Evolutionary conservation across 106 monocot genomes (phyloP), one percentile per base, ranked within the genome.

Genomic region (Dendrobium nobile): DNA sequence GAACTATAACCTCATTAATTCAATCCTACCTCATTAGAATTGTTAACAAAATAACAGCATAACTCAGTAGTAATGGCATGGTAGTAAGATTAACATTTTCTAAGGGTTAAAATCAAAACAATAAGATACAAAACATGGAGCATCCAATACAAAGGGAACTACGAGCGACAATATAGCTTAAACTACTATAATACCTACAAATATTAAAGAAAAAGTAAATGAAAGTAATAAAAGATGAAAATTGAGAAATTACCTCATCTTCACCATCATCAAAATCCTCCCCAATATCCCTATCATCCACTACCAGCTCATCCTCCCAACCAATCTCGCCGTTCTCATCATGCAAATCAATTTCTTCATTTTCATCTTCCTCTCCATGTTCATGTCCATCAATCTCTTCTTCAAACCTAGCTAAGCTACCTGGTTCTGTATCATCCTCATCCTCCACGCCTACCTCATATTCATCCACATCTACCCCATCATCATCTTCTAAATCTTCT

Each of bases 251-350:
- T 85, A 95, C 95, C 95, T 95, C 93, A 84, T 94, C 96, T 61
- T 90, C 89, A 47, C 84, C 89, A 28, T 90, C 87, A 9, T 75
- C 81, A 82, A 67, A 45, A 76, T 76, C 91, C 5, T 85, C 88
- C 4, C 84, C 90, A 82, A 89, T 90, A 56, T 91, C 89, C 81
- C 87, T 89, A 9, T 89, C 93, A 33, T 89, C 84, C 44, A 89
- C 93, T 19, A 87, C 91, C 41, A 90, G 86, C 65, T 89, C 93
- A 78, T 96, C 93, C 80, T 91, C 86, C 41, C 80, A 90, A 83
- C 93, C 96, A 54, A 96, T 96, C 83, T 91, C 96, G 72, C 87
- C 54, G 11, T 54, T 54, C 54, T 54, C 54, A 54, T 54, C 54
- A 54, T 54, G 54, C 54, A 54, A 15, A 17, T 18, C 54, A 54